Evolutionary conservation across 805 yeast species (phyloP), one percentile per base, ranked within the genome.

Genomic region (Brettanomyces bruxellensis): DNA sequence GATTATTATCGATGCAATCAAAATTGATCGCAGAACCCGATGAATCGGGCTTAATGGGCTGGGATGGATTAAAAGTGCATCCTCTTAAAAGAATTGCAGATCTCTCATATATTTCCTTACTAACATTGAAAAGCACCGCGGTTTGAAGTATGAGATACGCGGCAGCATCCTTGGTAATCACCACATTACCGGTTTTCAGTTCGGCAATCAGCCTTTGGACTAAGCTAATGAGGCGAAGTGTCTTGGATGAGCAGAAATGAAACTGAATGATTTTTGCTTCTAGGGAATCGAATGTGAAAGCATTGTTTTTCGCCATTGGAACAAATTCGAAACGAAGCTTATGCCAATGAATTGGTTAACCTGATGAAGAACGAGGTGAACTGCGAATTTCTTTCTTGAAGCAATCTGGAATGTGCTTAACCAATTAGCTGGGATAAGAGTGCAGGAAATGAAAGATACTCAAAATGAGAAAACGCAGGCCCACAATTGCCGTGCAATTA

Each of bases 221-320:
- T 1, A 56, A 43, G 24, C 52, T 59, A 38, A 41, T 74, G 58
- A 34, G 62, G 60, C 35, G 65, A 65, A 25, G 80, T 55, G 55
- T 79, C 80, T 47, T 62, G 57, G 3, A 73, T 4, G 36, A 64
- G 8, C 79, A 75, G 53, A 77, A 77, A 46, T 71, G 73, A 59
- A 75, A 83, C 57, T 83, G 86, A 3, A 82, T 60, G 23, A 79
- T 67, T 49, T 73, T 73, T 12, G 79, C 76, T 51, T 81, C 88
- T 42, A 72, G 64, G 2, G 75, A 65, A 53, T 40, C 42, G 14
- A 40, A 32, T 5, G 24, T 23, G 41, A 3, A 9, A 7, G 41
- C 32, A 28, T 28, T 3, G 32, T 28, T 28, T 28, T 28, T 28
- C 32, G 32, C 32, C 32, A 28, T 28, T 28, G 32, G 3, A 28